Evolutionary conservation across 495 filamentous ascomycete species (phyloP), one percentile per base, ranked within the genome.

Genomic region (Parmelia sp.): DNA sequence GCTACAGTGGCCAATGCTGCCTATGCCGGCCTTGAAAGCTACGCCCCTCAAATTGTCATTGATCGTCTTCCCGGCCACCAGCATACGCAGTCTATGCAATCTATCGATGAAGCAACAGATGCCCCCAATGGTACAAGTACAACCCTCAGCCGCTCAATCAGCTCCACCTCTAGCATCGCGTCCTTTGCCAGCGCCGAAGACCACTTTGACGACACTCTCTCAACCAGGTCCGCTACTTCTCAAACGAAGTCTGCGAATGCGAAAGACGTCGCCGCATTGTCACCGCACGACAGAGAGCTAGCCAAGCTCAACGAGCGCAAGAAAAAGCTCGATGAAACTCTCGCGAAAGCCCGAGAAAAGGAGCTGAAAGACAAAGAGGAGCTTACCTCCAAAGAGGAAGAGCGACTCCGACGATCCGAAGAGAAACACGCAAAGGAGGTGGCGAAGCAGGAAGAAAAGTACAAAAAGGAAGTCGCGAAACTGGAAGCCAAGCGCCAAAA

Each of bases 291-390:
- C 39, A 89, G 86, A 65, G 89, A 94, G 14, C 80, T 96, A 4
- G 75, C 77, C 45, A 94, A 92, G 66, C 82, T 96, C 1, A 81
- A 89, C 17, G 79, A 86, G 10, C 84, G 86, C 63, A 88, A 88
- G 65, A 80, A 80, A 45, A 86, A 88, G 62, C 78, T 90, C 4
- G 84, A 91, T 27, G 83, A 86, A 45, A 90, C 91, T 68, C 76
- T 96, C 0, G 74, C 82, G 17, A 72, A 76, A 55, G 71, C 80
- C 53, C 76, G 78, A 49, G 78, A 71, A 64, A 78, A 65, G 67
- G 74, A 78, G 49, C 47, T 72, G n/a, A 79, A 82, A 62, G 76
- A 78, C 31, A 75, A 80, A 19, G 78, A 82, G 65, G 75, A 78
- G 25, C 55, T 71, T 14, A 71, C 68, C 3, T 69, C 68, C 55